A percentile compares a stretch with the other conserved stretches of the same genome.
These are phyloP conservation scores for Penicillium janthinellum DNA, from an alignment of 2,329 filamentous ascomycete species.

Conservation along the genomic window DNA sequence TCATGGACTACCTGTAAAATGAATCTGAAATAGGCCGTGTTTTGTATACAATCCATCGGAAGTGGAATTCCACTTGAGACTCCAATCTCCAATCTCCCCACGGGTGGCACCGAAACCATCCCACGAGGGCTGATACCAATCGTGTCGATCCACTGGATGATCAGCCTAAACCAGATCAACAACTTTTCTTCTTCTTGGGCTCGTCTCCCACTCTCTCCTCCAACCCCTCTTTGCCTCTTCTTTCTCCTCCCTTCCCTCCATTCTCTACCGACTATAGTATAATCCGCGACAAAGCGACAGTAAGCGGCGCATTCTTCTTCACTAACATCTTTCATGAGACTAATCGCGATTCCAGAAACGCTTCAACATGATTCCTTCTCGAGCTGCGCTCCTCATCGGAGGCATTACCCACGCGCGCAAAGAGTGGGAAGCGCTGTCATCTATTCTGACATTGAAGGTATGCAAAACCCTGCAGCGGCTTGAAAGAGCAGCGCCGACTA, in stretches of 20 bases:
- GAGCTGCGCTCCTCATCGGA: conserved; percentile 49
- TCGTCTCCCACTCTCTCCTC: conserved; percentile 1
- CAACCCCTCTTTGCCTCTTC: neutral
- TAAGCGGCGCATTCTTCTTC: neutral
- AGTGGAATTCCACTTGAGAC: neutral
- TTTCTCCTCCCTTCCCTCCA: neutral
- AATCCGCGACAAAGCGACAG: neutral
- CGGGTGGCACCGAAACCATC: neutral
- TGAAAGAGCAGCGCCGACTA: neutral
- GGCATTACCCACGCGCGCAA: conserved; percentile 45
- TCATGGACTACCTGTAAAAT: neutral
- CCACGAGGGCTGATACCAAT: conserved; percentile 5
- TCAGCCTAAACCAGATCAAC: conserved; percentile 3
- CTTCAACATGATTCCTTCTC: conserved; percentile 36
- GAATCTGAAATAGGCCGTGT: neutral
- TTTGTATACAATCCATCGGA: neutral
- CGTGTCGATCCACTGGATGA: conserved; percentile 10
- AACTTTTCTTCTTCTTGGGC: conserved; percentile 2
- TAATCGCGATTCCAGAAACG: conserved; percentile 19
- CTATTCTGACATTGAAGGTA: conserved; percentile 46
- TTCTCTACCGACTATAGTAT: neutral
- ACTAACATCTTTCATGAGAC: conserved; percentile 10
- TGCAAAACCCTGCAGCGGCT: neutral
- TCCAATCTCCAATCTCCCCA: neutral
- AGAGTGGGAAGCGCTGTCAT: conserved; percentile 48